Evolutionary conservation across 129 eudicot species (phyloP).

Genomic region (Flaveria sonorensis): DNA sequence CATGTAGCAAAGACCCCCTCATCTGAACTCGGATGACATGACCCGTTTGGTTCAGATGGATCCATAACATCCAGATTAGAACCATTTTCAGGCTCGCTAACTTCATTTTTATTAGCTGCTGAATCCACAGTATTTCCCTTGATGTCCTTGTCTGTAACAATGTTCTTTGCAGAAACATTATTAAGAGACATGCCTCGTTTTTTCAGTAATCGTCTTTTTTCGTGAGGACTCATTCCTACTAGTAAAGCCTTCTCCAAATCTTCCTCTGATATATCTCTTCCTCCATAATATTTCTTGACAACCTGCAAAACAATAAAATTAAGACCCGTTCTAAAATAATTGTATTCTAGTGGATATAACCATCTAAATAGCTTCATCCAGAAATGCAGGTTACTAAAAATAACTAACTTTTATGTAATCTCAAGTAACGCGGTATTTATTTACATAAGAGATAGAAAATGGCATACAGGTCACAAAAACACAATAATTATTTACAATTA

Average conservation of each 20-base stretch:
- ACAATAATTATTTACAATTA: background rate
- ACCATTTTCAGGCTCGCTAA: conserved; percentile 22
- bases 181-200: conserved; percentile 53
- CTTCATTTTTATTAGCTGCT: conserved; percentile 18
- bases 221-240: conserved; percentile 93
- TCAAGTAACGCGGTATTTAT: background rate
- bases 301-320: conserved; percentile 39
- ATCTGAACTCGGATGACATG: conserved; percentile 9
- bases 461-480: background rate
- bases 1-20: conserved; percentile 38
- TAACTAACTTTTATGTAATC: background rate
- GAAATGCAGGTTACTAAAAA: background rate
- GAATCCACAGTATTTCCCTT: conserved; percentile 27
- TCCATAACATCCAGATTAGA: conserved; percentile 24
- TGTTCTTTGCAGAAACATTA: conserved; percentile 14
- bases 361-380: background rate
- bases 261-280: conserved; percentile 69
- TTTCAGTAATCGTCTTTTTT: conserved; percentile 65
- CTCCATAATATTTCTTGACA: conserved; percentile 84
- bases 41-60: conserved; percentile 31
- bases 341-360: background rate
- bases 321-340: background rate
- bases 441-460: background rate
- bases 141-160: conserved; percentile 15
- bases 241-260: conserved; percentile 82